phyloP scores from a whole-genome alignment of 305 asterid species.

The Solanum hybrid region DNA sequence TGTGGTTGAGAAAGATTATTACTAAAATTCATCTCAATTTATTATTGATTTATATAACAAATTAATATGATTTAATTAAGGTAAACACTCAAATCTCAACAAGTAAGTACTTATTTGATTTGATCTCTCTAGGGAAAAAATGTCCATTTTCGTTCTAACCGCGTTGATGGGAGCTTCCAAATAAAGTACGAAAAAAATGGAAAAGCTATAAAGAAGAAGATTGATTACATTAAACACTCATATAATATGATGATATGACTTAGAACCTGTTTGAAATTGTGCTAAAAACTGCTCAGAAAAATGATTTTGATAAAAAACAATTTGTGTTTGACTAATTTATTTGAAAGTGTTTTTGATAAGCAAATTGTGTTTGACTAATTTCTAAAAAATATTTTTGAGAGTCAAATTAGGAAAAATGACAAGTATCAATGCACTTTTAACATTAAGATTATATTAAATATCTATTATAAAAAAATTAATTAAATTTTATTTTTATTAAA shows the following conservation, averaged over 20 bases:
- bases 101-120: background rate
- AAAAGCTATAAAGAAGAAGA: background rate
- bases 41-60: background rate
- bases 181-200: background rate
- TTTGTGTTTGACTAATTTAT: too few species aligned
- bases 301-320: too few species aligned
- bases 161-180: background rate
- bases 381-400: background rate
- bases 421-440: too few species aligned
- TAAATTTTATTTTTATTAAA: too few species aligned
- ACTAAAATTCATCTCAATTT: background rate
- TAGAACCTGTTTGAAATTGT: background rate
- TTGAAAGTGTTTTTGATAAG: too few species aligned
- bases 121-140: too few species aligned
- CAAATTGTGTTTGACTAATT: too few species aligned
- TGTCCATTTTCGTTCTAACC: background rate
- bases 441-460: too few species aligned
- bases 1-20: background rate
- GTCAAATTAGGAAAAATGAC: background rate
- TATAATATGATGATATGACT: background rate
- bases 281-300: background rate
- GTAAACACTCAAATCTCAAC: background rate
- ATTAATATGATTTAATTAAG: background rate
- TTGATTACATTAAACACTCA: background rate
- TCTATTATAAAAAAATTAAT: background rate